Evolutionary conservation across 2,329 filamentous ascomycete species (phyloP).

Genomic region (Monosporascus sp.): DNA sequence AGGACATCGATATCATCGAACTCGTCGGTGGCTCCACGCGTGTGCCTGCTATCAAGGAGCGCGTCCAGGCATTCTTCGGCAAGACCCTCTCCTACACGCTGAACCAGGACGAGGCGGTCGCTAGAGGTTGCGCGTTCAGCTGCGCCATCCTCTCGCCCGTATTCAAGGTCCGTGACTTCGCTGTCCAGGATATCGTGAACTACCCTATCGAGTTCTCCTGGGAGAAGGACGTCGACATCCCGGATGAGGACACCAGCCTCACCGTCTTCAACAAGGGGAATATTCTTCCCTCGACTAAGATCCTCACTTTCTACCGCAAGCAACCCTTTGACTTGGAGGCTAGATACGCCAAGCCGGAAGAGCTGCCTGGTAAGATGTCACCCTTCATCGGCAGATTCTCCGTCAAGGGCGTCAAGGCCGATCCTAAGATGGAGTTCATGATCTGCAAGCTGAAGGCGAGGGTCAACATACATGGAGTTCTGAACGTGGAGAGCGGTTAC

Average conservation of each 20-base stretch:
- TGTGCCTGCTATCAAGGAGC: conserved; percentile 87
- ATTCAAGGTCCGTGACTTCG: conserved; percentile 97
- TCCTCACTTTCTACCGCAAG: conserved; percentile 98
- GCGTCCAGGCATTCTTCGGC: conserved; percentile 84
- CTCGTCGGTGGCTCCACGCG: conserved; percentile 92
- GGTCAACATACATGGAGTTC: conserved; percentile 89
- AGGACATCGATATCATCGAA: conserved; percentile 91
- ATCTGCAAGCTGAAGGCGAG: conserved; percentile 99
- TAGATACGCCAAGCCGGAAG: conserved; percentile 80
- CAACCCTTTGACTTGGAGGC: conserved; percentile 96
- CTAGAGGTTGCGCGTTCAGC: conserved; percentile 92
- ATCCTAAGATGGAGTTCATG: conserved; percentile 95
- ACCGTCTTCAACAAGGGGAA: conserved; percentile 98
- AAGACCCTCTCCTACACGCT: conserved; percentile 92
- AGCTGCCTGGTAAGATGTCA: conserved; percentile 81
- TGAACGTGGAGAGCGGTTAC: conserved; percentile 96
- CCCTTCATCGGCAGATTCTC: conserved; percentile 98
- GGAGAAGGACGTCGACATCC: conserved; percentile 98
- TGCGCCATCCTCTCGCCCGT: conserved; percentile 95
- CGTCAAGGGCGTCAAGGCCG: conserved; percentile 93
- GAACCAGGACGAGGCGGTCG: conserved; percentile 96
- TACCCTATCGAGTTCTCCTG: conserved; percentile 98
- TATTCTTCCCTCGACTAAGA: conserved; percentile 96
- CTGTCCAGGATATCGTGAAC: conserved; percentile 93
- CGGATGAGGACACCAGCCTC: conserved; percentile 94